phyloP scores from a whole-genome alignment of 2,329 filamentous ascomycete species.

The Colletotrichum destructivum region DNA sequence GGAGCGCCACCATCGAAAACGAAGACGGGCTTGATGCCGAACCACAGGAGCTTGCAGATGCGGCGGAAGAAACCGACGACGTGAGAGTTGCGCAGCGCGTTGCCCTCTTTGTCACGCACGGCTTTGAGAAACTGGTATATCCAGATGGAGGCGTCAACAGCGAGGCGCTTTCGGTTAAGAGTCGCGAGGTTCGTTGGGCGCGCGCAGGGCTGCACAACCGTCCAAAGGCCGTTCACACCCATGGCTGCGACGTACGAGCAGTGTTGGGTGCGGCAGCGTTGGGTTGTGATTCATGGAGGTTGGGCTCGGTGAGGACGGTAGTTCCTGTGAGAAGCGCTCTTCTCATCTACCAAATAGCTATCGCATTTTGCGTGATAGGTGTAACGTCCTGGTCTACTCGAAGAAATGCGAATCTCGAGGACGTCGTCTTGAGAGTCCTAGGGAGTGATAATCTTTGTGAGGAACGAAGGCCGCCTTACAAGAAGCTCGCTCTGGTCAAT shows the following conservation, averaged over 20 bases:
- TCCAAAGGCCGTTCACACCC: slow-evolving; percentile 99
- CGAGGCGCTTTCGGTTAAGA: slow-evolving; percentile 94
- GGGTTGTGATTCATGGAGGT: slow-evolving; percentile 33
- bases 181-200: slow-evolving; percentile 97
- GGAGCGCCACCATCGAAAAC: slow-evolving; percentile 98
- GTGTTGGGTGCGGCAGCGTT: background rate
- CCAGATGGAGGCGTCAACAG: slow-evolving; percentile 99
- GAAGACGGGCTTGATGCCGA: slow-evolving; percentile 96
- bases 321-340: slow-evolving; percentile 37
- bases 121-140: slow-evolving; percentile 99
- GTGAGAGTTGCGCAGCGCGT: slow-evolving; percentile 95
- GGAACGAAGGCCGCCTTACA: slow-evolving; percentile 17
- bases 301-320: background rate
- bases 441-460: slow-evolving; percentile 27
- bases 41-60: slow-evolving; percentile 97
- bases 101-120: slow-evolving; percentile 97
- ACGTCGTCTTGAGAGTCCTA: background rate
- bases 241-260: slow-evolving; percentile 65
- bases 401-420: background rate
- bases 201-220: slow-evolving; percentile 93
- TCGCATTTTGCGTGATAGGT: slow-evolving; percentile 30
- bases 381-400: background rate
- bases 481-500: slow-evolving; percentile 26
- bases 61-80: slow-evolving; percentile 98
- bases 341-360: slow-evolving; percentile 32